These are phyloP conservation scores for Clavariopsis aquatica DNA, from an alignment of 495 filamentous ascomycete species.

Conservation along the genomic window DNA sequence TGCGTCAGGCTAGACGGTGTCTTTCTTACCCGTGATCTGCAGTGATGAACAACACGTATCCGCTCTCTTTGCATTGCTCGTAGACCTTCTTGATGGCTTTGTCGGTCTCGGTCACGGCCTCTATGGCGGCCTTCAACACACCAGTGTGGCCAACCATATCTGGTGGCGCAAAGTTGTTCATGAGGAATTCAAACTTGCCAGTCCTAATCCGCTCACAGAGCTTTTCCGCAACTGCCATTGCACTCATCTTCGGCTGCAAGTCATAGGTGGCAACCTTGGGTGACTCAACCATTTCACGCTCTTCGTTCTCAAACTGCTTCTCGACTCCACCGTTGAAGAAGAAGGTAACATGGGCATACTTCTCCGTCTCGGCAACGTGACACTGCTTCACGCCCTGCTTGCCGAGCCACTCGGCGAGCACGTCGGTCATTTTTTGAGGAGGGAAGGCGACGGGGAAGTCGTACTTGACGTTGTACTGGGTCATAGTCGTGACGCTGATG, in stretches of 20 bases:
- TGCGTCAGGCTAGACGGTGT: not conserved
- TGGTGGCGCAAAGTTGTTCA: slow-evolving; percentile 99
- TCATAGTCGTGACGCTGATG: slow-evolving; percentile 94
- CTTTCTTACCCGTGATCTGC: slow-evolving; percentile 82
- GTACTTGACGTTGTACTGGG: slow-evolving; percentile 95
- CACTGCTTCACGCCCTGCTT: slow-evolving; percentile 87
- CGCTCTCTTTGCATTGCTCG: slow-evolving; percentile 88
- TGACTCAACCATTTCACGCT: slow-evolving; percentile 72
- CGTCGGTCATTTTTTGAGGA: slow-evolving; percentile 93
- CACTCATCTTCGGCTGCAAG: slow-evolving; percentile 94
- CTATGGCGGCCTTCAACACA: slow-evolving; percentile 92
- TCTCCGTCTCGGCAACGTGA: slow-evolving; percentile 97
- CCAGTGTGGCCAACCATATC: slow-evolving; percentile 99
- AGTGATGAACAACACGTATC: slow-evolving; percentile 91
- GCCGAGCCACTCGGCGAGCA: slow-evolving; percentile 90
- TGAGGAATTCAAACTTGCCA: slow-evolving; percentile 86
- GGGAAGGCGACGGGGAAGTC: slow-evolving; percentile 91
- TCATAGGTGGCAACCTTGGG: slow-evolving; percentile 94
- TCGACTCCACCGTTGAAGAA: slow-evolving; percentile 99
- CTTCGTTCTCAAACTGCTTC: slow-evolving; percentile 90
- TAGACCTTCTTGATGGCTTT: slow-evolving; percentile 89
- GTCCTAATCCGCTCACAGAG: slow-evolving; percentile 78
- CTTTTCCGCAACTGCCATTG: slow-evolving; percentile 81
- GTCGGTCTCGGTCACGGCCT: slow-evolving; percentile 83
- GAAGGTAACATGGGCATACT: slow-evolving; percentile 99